Percentiles rank a stretch among this genome's conserved stretches.
Evolutionary conservation across 2,329 filamentous ascomycete species (phyloP).

Genomic region (Claviceps pazoutovae): DNA sequence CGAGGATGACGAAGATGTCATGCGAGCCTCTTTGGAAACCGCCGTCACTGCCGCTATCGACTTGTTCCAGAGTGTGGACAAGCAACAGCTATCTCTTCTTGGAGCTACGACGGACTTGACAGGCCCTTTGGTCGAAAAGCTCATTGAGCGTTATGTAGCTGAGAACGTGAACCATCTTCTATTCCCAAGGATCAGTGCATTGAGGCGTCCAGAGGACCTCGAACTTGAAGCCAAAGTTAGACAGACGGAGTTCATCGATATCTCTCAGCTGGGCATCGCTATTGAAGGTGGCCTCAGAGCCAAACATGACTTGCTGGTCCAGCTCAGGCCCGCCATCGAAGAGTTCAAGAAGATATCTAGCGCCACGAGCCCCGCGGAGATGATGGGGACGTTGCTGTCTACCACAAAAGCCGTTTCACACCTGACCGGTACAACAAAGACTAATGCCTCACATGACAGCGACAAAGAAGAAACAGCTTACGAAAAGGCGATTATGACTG

Average conservation of each 20-base stretch:
- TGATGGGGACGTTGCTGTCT: slow-evolving; percentile 66
- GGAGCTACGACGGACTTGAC: slow-evolving; percentile 90
- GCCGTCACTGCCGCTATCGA: slow-evolving; percentile 90
- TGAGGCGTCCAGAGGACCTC: slow-evolving; percentile 68
- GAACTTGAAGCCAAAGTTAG: slow-evolving; percentile 82
- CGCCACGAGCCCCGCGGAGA: slow-evolving; percentile 72
- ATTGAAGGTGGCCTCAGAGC: slow-evolving; percentile 66
- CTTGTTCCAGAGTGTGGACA: slow-evolving; percentile 88
- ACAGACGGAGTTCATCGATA: slow-evolving; percentile 86
- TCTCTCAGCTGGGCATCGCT: slow-evolving; percentile 82
- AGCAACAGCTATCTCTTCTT: slow-evolving; percentile 81
- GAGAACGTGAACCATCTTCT: slow-evolving; percentile 86
- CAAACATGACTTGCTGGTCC: slow-evolving; percentile 67
- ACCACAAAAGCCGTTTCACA: slow-evolving; percentile 76
- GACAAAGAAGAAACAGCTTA: slow-evolving; percentile 17
- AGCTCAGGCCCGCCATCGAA: slow-evolving; percentile 66
- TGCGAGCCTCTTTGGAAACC: slow-evolving; percentile 79
- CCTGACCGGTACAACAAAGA: slow-evolving; percentile 37
- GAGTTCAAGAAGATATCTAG: slow-evolving; percentile 76
- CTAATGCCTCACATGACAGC: slow-evolving; percentile 17
- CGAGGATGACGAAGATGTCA: slow-evolving; percentile 82
- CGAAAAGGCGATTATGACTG: slow-evolving; percentile 44
- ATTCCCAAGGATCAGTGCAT: slow-evolving; percentile 66
- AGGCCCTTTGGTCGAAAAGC: slow-evolving; percentile 75
- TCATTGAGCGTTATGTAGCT: slow-evolving; percentile 89